Evolutionary conservation across 2,329 filamentous ascomycete genomes (phyloP), one percentile per base, ranked within the genome.

Genomic region (Sporothrix luriei): DNA sequence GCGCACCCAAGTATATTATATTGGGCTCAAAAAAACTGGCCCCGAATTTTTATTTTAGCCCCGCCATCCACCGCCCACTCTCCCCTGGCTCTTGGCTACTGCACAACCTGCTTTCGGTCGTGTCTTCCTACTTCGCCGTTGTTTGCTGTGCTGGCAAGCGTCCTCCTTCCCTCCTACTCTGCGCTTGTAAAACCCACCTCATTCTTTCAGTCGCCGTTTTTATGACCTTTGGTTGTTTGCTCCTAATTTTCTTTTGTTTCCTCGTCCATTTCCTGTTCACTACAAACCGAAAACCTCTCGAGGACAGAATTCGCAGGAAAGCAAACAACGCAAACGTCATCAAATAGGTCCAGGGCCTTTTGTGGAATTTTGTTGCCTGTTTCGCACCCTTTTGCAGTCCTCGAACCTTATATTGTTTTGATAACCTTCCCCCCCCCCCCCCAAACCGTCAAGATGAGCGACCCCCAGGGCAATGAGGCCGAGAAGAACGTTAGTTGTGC

Each of bases 391-490:
- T 69, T 24, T 61, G 55, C 40, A 29, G n/a, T 55, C 21, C 55
- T 49, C 43, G 55, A 19, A 19, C 16, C 21, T 66, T 65, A 61
- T 40, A 43, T 21, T 29, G 14, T 52, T 38, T 55, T n/a, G 24
- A 62, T 46, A 46, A 67, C 68, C n/a, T n/a, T n/a, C n/a, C n/a
- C n/a, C n/a, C n/a, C n/a, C n/a, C 29, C 52, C 46, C n/a, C 5
- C n/a, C 16, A 38, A 48, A 21, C 46, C 66, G 68, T 48, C 70
- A 94, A 83, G 77, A 97, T 97, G 93, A 94, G 91, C 84, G 90
- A 93, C 83, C 85, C 90, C 78, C 89, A 92, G 83, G 88, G 88
- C 80, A 94, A 90, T 84, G 95, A 98, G 83, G 94, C 94, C 76
- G 95, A 99, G 88, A 98, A 98, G 88, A 99, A 98, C 82, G 87